Evolutionary conservation across 345 rosid genomes (phyloP), one percentile per base, ranked within the genome.

Genomic region (Boechera retrofracta): DNA sequence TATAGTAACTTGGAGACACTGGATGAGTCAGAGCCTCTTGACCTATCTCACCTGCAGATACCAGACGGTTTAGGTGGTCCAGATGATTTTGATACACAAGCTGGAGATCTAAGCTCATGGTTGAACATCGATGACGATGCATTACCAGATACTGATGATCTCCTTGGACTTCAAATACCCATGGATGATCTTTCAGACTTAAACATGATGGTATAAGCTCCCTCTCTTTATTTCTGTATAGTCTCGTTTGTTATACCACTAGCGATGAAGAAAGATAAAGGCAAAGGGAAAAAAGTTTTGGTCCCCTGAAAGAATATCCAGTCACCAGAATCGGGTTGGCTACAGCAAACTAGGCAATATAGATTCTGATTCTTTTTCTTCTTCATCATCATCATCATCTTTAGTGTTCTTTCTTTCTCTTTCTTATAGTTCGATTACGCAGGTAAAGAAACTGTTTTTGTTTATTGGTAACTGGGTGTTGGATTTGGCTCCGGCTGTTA

Each of bases 141-240:
- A 67, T 85, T 93, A 77, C 97, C 87, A 79, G 97, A 92, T 78
- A 71, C 52, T 29, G 81, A 76, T 68, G 98, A 91, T 81, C 91
- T 89, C 72, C 85, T 88, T 86, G 98, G 99, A 73, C 99, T 95
- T 72, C 94, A 92, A 80, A 95, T 95, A 81, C 99, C 99, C 47
- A 92, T 91, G 99, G 99, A 95, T 78, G 99, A 95, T 80, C 95
- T 95, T 79, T 84, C 98, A 55, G 98, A 95, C 86, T 80, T 95
- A 65, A 87, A 92, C 81, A 89, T 92, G 99, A 92, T 91, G 97
- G 93, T 95, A 82, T 95, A 85, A 85, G 78, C 78, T 55, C 72
- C 53, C 49, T 44, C 67, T 39, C 58, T 36, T 80, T 79, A 73
- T 74, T 77, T 86, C 83, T 84, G 93, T 90, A 90, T 84, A 92